phyloP scores from a whole-genome alignment of 352 stramenopile species.

The Paralagenidium karlingii region DNA sequence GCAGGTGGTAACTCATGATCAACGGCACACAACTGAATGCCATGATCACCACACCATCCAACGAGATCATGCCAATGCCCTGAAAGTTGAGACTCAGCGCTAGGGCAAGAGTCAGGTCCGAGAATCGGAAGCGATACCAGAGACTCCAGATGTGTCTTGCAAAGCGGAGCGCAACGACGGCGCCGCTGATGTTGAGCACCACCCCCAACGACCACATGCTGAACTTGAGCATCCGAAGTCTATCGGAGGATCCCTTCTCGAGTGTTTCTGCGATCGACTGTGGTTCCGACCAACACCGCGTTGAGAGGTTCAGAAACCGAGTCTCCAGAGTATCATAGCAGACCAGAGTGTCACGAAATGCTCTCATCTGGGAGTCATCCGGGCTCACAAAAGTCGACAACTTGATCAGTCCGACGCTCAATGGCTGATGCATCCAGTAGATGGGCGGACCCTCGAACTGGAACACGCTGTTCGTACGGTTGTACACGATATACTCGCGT shows the following conservation, averaged over 20 bases:
- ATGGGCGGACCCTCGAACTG: too few relatives aligned
- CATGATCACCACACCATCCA: conserved; percentile 14
- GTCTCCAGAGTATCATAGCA: conserved; percentile 22
- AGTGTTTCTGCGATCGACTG: too few relatives aligned
- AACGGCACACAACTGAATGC: conserved; percentile 13
- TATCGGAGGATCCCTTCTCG: too few relatives aligned
- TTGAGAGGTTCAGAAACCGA: conserved; percentile 18
- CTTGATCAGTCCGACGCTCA: too few relatives aligned
- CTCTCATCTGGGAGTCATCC: too few relatives aligned
- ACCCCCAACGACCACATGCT: conserved; percentile 27
- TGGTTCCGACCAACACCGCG: conserved; percentile 22
- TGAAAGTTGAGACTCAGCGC: conserved; percentile 22
- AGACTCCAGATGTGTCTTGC: too few relatives aligned
- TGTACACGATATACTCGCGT: too few relatives aligned
- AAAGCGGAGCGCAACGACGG: conserved; percentile 13
- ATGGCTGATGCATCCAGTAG: too few relatives aligned
- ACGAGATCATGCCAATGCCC: conserved; percentile 16
- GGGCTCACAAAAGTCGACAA: too few relatives aligned
- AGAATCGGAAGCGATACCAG: conserved; percentile 14
- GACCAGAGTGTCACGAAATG: conserved; percentile 11
- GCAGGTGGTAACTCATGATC: conserved; percentile 16
- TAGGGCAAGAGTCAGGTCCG: conserved; percentile 13
- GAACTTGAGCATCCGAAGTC: conserved; percentile 16
- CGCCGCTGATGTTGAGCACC: conserved; percentile 18
- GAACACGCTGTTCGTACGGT: too few relatives aligned